phyloP scores from a whole-genome alignment of 139 green algal species.

The Closterium sp. region DNA sequence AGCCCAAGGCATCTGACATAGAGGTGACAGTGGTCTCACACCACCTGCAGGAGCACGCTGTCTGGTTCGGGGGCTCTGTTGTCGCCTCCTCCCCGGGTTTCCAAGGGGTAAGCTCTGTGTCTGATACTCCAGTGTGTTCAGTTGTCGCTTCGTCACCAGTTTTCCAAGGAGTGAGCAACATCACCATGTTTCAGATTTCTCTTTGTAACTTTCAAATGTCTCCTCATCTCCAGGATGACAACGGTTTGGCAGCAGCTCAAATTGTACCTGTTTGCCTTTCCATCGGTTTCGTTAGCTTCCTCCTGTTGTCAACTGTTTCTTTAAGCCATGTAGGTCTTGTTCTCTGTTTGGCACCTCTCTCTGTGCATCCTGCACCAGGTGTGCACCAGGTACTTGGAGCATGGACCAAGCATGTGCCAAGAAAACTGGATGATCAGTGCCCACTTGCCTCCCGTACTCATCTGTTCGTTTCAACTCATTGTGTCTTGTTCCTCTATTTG shows the following conservation, averaged over 20 bases:
- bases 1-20: conserved; percentile 22
- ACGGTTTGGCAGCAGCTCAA: no score
- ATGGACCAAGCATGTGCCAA: conserved; percentile 65
- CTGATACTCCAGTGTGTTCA: neutral
- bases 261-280: neutral
- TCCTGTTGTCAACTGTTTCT: no score
- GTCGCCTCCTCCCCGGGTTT: conserved; percentile 65
- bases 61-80: conserved; percentile 77
- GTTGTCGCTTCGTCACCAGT: conserved; percentile 62
- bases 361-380: conserved; percentile 12
- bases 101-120: conserved; percentile 30
- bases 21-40: conserved; percentile 67
- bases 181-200: no score
- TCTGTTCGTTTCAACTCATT: no score
- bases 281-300: neutral
- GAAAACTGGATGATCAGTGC: conserved; percentile 56
- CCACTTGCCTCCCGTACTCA: neutral
- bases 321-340: neutral
- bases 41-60: conserved; percentile 69
- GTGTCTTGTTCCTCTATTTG: neutral
- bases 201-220: no score
- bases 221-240: no score
- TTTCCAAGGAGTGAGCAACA: conserved; percentile 55
- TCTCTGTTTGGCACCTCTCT: neutral
- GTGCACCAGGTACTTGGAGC: conserved; percentile 66